Conservation (phyloP, 768 basidiomycete species). For the Jaapia argillacea region DNA sequence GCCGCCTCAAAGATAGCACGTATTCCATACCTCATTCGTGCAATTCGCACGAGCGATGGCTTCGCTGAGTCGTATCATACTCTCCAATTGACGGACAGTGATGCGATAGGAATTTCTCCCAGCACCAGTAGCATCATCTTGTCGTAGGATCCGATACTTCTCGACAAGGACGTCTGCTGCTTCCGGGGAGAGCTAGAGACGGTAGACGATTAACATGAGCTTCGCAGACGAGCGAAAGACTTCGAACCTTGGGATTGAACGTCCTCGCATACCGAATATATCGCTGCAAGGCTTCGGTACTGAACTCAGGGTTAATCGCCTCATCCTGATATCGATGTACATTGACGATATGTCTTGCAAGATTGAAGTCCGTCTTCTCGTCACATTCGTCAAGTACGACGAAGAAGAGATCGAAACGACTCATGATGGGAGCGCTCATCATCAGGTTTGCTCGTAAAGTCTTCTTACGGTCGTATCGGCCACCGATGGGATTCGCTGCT, state of each 20-base stretch:
- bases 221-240: conserved; percentile 1
- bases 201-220: conserved; percentile 3
- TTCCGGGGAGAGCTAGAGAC: conserved; percentile 73
- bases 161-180: conserved; percentile 91
- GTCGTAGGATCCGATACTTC: conserved; percentile 85
- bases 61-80: conserved; percentile 96
- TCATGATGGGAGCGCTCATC: conserved; percentile 99
- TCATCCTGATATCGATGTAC: conserved; percentile 93
- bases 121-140: conserved; percentile 84
- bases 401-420: conserved; percentile 96
- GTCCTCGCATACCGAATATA: conserved; percentile 97
- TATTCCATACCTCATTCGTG: conserved; percentile 58
- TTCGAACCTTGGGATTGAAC: conserved; percentile 86
- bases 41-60: conserved; percentile 97
- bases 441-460: conserved; percentile 85
- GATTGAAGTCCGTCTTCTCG: conserved; percentile 83
- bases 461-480: conserved; percentile 93
- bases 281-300: conserved; percentile 90
- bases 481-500: conserved; percentile 96
- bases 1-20: background rate
- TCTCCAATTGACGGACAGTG: conserved; percentile 95
- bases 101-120: conserved; percentile 93
- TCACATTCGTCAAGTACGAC: conserved; percentile 97
- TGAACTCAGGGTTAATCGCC: conserved; percentile 94
- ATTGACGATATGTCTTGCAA: conserved; percentile 95